phyloP scores from a whole-genome alignment of 495 filamentous ascomycete genomes.

The Penicillium parvum region DNA sequence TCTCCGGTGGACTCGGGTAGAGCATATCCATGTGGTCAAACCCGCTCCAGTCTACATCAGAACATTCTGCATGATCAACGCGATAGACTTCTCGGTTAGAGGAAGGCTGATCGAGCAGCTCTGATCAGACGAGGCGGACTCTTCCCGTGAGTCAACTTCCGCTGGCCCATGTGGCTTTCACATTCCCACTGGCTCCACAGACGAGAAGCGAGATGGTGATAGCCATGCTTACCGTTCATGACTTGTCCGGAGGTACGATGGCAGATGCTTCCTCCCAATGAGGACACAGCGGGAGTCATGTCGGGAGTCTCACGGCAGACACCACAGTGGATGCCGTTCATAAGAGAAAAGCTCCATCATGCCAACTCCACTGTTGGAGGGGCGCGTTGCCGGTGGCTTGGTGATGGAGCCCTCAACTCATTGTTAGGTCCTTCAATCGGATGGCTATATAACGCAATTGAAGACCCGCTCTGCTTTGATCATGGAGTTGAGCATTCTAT shows the following conservation, averaged over 20 bases:
- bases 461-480: constrained; percentile 1
- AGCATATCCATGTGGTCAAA: neutral
- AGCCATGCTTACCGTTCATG: neutral
- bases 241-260: neutral
- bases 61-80: too few species aligned
- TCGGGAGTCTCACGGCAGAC: neutral
- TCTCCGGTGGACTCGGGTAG: too few species aligned
- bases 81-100: constrained; percentile 6
- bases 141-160: too few species aligned
- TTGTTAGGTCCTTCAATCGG: neutral
- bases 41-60: neutral
- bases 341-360: neutral
- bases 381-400: neutral
- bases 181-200: neutral
- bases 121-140: too few species aligned
- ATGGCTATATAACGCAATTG: constrained; percentile 4
- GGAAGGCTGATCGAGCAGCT: too few species aligned
- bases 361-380: constrained; percentile 2
- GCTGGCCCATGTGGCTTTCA: neutral
- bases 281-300: neutral
- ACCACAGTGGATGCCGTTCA: neutral
- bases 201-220: neutral
- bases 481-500: neutral
- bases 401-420: too few species aligned
- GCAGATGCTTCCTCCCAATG: neutral